phyloP scores from a whole-genome alignment of 371 early-diverging fungal species.

The Coemansia sp. region DNA sequence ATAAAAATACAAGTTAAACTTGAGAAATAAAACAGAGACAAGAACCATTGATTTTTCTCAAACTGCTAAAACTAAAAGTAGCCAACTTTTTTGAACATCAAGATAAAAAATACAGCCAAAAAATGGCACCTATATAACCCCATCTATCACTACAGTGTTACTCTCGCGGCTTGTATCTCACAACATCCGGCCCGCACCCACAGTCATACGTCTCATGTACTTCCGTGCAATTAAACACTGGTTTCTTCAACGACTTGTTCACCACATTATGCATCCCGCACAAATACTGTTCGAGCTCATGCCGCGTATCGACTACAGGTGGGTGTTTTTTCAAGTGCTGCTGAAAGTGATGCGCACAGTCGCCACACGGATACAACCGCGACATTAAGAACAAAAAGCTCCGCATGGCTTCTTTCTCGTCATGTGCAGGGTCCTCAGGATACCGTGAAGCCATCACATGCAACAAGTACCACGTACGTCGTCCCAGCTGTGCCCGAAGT shows the following conservation, averaged over 20 bases:
- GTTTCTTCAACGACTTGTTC: constrained; percentile 86
- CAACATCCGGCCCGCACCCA: constrained; percentile 68
- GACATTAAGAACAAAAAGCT: constrained; percentile 85
- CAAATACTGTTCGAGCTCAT: constrained; percentile 85
- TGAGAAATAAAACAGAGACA: not conserved
- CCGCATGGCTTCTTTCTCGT: constrained; percentile 76
- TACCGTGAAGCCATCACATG: constrained; percentile 97
- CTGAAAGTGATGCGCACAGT: constrained; percentile 92
- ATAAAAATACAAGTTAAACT: not conserved
- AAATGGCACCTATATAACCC: not conserved
- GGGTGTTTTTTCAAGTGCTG: constrained; percentile 76
- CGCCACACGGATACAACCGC: constrained; percentile 96
- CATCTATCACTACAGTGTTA: not conserved
- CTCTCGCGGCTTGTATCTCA: constrained; percentile 44
- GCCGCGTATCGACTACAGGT: constrained; percentile 73
- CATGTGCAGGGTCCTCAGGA: constrained; percentile 80
- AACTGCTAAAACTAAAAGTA: not conserved
- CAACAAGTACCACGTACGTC: constrained; percentile 73
- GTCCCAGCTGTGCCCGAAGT: constrained; percentile 59
- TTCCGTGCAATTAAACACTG: constrained; percentile 83
- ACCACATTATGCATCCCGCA: constrained; percentile 97
- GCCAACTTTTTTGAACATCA: not conserved
- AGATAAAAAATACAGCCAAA: not conserved
- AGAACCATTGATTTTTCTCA: not conserved
- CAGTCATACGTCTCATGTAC: constrained; percentile 89